Conservation (phyloP, 371 early-diverging fungal genomes). For the Blakeslea trispora region DNA sequence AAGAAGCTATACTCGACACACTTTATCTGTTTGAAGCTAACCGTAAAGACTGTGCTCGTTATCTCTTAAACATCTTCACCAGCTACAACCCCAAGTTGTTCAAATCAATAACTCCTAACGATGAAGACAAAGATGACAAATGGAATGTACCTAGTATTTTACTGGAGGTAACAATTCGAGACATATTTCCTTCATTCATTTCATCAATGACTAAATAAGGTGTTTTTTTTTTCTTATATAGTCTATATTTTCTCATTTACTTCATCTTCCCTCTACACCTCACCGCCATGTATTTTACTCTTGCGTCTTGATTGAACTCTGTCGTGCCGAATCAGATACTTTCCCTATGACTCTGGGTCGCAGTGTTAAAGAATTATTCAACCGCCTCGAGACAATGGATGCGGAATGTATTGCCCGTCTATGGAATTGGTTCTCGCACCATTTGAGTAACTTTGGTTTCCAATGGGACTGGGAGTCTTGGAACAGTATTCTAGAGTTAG, state of each 20-base stretch:
- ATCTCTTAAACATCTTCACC: constrained; percentile 62
- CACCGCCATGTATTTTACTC: constrained; percentile 78
- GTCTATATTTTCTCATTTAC: constrained; percentile 66
- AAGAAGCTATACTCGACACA: constrained; percentile 79
- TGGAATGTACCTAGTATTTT: constrained; percentile 46
- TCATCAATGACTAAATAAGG: no score
- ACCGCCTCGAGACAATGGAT: constrained; percentile 74
- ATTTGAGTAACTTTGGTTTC: constrained; percentile 91
- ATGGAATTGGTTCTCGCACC: constrained; percentile 85
- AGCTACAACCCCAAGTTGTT: constrained; percentile 61
- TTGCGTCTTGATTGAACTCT: constrained; percentile 80
- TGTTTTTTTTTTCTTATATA: not conserved
- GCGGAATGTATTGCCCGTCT: constrained; percentile 83
- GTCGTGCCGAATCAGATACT: constrained; percentile 68
- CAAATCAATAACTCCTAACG: constrained; percentile 38
- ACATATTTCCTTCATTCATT: no score
- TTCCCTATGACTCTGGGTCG: constrained; percentile 70
- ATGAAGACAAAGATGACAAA: constrained; percentile 20
- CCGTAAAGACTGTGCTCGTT: constrained; percentile 80
- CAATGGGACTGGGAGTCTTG: constrained; percentile 91
- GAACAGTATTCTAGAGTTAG: constrained; percentile 52
- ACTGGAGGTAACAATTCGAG: constrained; percentile 39
- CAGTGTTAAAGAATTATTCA: constrained; percentile 60
- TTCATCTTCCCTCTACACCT: constrained; percentile 68
- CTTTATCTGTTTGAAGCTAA: constrained; percentile 77